Evolutionary conservation across 495 filamentous ascomycete genomes (phyloP), one percentile per base, ranked within the genome.

Genomic region (Penicillium robsamsonii): DNA sequence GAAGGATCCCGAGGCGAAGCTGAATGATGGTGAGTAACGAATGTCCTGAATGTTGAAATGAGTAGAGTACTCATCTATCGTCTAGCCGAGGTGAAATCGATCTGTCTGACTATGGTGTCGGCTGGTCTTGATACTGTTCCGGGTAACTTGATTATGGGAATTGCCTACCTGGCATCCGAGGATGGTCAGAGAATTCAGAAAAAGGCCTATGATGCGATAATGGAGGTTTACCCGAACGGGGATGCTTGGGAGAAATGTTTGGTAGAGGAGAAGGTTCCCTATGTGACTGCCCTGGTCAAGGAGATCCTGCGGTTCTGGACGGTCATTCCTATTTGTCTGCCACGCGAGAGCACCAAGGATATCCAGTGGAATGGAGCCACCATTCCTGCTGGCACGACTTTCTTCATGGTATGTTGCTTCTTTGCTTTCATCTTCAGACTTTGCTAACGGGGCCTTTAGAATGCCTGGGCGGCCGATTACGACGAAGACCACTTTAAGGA

Each of bases 101-200:
- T 90, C 55, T 87, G 87, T 67, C 68, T 90, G 48, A 88, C 85
- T 27, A 90, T 90, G 86, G 87, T 89, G 5, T 86, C 83, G 13
- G 87, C 85, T 6, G 86, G 82, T 46, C 76, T 87, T n/a, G 87
- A 86, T 67, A 89, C 84, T 10, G 82, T 86, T 20, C 87, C 81
- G 13, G 85, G 83, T 9, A 88, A 85, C 61, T 68, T 86, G 53
- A 86, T 87, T 63, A 87, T 87, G 85, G 83, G 81, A 27, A 81
- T 89, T 53, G 86, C 83, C n/a, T 87, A 86, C 62, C 77, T 89
- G n/a, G 82, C 84, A 24, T 81, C 80, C 1, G 69, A 75, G 7
- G 73, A 84, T 20, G 85, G 85, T 18, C 83, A 85, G 56, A 67
- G 77, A 5, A 86, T 89, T 61, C 87, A 89, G 66, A 69, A 78